phyloP scores from a whole-genome alignment of 345 rosid species.

The Eutrema japonicum region DNA sequence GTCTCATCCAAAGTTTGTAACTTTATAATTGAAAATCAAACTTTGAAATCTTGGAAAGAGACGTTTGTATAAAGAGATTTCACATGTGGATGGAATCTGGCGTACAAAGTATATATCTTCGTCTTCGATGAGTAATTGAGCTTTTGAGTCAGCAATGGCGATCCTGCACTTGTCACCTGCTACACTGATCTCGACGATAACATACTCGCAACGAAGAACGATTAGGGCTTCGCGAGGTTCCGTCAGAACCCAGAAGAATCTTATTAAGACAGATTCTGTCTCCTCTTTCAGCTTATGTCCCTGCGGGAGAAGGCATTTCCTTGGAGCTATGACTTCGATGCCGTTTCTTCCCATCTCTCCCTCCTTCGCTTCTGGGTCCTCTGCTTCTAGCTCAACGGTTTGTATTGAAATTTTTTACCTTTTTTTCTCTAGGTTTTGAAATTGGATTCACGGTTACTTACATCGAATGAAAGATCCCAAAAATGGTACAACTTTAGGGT shows the following conservation, averaged over 20 bases:
- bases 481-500: conserved; percentile 3
- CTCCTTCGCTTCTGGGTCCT: conserved; percentile 46
- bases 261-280: conserved; percentile 3
- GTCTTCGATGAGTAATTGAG: conserved; percentile 2
- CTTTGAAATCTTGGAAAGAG: conserved; percentile 15
- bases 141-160: conserved; percentile 2
- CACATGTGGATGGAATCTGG: conserved; percentile 23
- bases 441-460: background rate
- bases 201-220: conserved; percentile 15
- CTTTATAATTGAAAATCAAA: background rate
- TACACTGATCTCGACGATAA: conserved; percentile 18
- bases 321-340: conserved; percentile 46
- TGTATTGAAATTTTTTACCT: background rate
- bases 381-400: conserved; percentile 53
- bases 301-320: conserved; percentile 62
- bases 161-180: background rate
- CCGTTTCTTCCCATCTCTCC: conserved; percentile 52
- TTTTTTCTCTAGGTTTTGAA: background rate
- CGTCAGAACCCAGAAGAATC: conserved; percentile 22
- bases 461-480: background rate
- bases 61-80: background rate
- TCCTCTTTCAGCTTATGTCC: conserved; percentile 43
- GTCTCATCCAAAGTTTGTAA: no score
- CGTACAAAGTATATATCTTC: conserved; percentile 5
- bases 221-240: conserved; percentile 20